Evolutionary conservation across 208 protist genomes (phyloP), one percentile per base, ranked within the genome.

Genomic region (Wallacemonas sp.): DNA sequence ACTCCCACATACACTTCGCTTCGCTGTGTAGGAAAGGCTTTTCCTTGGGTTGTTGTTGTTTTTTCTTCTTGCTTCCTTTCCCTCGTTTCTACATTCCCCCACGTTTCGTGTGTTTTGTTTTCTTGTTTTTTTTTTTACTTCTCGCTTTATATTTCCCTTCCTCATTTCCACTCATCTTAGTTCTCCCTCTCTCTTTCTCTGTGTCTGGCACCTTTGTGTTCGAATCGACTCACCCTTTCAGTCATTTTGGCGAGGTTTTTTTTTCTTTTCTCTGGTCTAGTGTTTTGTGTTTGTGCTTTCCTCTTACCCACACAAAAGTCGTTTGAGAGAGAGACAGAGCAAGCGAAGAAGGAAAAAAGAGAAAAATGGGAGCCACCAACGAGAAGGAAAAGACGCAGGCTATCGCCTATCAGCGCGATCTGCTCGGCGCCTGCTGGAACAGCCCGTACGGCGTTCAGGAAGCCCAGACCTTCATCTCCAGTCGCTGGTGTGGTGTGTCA

Each of bases 341-440:
- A 43, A 38, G 52, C 23, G 33, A 2, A 52, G 24, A 55, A 36
- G 26, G 33, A 61, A 57, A 68, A 39, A 70, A 62, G 41, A 33
- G 27, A 2, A 63, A 4, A 17, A 84, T 88, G 74, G 81, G 74
- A 1, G 66, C 57, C 16, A 29, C 54, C 1, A 78, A 72, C 55
- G 21, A 60, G 9, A 78, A 80, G 63, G 58, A 75, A 60, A 74
- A 70, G 17, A 27, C 64, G 39, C 74, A 83, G 70, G 65, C 74
- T 27, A 81, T 84, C 33, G 78, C 80, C 2, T 84, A 86, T 41
- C 79, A 85, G 54, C 73, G 73, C 19, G 80, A 86, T 57, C 82
- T 84, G 56, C 77, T 86, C 30, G 81, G 77, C 6, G 58, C 78
- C 1, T 83, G 80, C 55, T 87, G 80, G 77, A 76, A 80, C 76